Conservation (phyloP, 257 asterid species). For the Primulina tabacum region DNA sequence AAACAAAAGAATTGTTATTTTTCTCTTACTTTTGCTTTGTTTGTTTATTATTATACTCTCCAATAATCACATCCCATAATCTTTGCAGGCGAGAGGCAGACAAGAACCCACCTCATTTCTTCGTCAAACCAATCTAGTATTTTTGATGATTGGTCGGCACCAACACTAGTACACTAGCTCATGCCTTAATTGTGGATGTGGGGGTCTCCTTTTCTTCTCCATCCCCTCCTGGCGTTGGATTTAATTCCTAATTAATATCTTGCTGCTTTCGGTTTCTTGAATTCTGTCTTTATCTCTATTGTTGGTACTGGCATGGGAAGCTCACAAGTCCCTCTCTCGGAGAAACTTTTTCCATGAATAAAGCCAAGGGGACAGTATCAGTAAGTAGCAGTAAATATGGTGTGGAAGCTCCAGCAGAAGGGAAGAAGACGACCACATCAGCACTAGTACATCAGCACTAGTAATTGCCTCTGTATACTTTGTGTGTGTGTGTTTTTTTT, state of each 20-base stretch:
- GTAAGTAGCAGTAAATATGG: slow-evolving; percentile 26
- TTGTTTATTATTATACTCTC: slow-evolving; percentile 46
- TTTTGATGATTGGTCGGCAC: slow-evolving; percentile 14
- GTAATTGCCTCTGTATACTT: slow-evolving; percentile 7
- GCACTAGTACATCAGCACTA: slow-evolving; percentile 10
- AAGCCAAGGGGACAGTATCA: slow-evolving; percentile 34
- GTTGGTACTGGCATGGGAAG: slow-evolving; percentile 30
- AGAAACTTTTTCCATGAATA: slow-evolving; percentile 32
- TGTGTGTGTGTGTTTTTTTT: not conserved
- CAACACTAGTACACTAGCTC: slow-evolving; percentile 15
- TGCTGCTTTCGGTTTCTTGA: not conserved
- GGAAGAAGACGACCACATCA: slow-evolving; percentile 19
- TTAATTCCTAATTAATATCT: slow-evolving; percentile 1
- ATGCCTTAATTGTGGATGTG: slow-evolving; percentile 17
- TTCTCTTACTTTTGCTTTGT: slow-evolving; percentile 20
- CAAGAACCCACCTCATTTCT: slow-evolving; percentile 41
- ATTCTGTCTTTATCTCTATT: slow-evolving; percentile 24
- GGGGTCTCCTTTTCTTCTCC: slow-evolving; percentile 20
- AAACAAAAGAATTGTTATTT: slow-evolving; percentile 24
- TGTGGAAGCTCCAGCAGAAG: slow-evolving; percentile 23
- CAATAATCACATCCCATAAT: slow-evolving; percentile 49
- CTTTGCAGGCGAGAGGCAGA: slow-evolving; percentile 37
- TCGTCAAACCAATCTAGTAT: not conserved
- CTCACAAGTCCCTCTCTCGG: slow-evolving; percentile 29
- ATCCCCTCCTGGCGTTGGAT: not conserved